Percentiles rank a stretch among this genome's conserved stretches.
phyloP scores from a whole-genome alignment of 2,329 filamentous ascomycete genomes.

The Fonsecaea nubica region DNA sequence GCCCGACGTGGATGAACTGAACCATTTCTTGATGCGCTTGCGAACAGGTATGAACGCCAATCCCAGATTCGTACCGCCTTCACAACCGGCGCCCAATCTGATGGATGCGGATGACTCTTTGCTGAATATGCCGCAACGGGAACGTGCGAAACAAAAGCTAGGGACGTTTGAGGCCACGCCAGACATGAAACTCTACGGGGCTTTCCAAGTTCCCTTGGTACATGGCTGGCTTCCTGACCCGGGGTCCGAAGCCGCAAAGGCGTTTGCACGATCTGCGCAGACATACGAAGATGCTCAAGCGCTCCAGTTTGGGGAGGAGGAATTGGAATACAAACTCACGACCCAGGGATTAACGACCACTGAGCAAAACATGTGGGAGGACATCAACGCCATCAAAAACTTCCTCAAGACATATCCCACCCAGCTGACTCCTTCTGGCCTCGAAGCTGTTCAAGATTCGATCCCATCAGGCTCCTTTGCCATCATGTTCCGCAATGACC shows the following conservation, averaged over 20 bases:
- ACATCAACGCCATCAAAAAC: slow-evolving; percentile 81
- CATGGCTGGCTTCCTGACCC: slow-evolving; percentile 85
- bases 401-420: slow-evolving; percentile 82
- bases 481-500: slow-evolving; percentile 95
- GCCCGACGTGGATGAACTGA: slow-evolving; percentile 87
- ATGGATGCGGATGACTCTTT: slow-evolving; percentile 43
- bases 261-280: slow-evolving; percentile 73
- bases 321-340: slow-evolving; percentile 79
- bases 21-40: slow-evolving; percentile 82
- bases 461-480: slow-evolving; percentile 80
- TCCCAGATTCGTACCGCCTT: slow-evolving; percentile 75
- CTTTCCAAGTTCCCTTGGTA: slow-evolving; percentile 85
- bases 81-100: slow-evolving; percentile 53
- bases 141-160: slow-evolving; percentile 44
- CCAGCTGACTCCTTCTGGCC: slow-evolving; percentile 81
- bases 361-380: slow-evolving; percentile 81
- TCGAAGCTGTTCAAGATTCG: slow-evolving; percentile 73
- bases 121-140: slow-evolving; percentile 29
- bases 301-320: slow-evolving; percentile 85
- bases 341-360: slow-evolving; percentile 68
- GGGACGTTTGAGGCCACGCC: slow-evolving; percentile 85
- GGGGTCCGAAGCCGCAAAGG: slow-evolving; percentile 69
- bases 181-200: slow-evolving; percentile 90
- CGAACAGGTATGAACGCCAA: slow-evolving; percentile 99
- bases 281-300: slow-evolving; percentile 94